Evolutionary conservation across 768 basidiomycete genomes (phyloP).

Genomic region (Heimioporus sp.): DNA sequence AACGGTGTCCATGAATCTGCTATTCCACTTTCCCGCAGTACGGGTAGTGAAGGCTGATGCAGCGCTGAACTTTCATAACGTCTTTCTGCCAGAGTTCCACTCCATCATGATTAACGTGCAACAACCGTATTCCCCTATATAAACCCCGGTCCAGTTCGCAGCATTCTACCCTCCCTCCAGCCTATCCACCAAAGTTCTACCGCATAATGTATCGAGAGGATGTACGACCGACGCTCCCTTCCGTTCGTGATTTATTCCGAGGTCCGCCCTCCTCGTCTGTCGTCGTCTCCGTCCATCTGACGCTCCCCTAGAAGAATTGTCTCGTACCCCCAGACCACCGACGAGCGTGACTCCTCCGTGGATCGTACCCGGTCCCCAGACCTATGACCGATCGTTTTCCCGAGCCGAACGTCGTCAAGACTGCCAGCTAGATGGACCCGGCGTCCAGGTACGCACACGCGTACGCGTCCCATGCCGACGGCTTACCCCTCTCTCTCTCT

Average conservation of each 20-base stretch:
- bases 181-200: slow-evolving; percentile 20
- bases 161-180: slow-evolving; percentile 9
- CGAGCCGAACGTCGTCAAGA: slow-evolving; percentile 26
- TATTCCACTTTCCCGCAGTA: slow-evolving; percentile 20
- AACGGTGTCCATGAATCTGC: slow-evolving; percentile 27
- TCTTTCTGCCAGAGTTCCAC: slow-evolving; percentile 11
- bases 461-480: not conserved
- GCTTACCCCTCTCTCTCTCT: slow-evolving; percentile 3
- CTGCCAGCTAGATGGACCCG: slow-evolving; percentile 25
- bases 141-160: slow-evolving; percentile 10
- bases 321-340: slow-evolving; percentile 37
- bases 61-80: slow-evolving; percentile 23
- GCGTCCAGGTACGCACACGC: slow-evolving; percentile 26
- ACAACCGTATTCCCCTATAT: slow-evolving; percentile 23
- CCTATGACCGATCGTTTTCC: slow-evolving; percentile 22
- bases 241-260: slow-evolving; percentile 68
- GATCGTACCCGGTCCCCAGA: slow-evolving; percentile 42
- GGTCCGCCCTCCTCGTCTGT: slow-evolving; percentile 34
- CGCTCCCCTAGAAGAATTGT: slow-evolving; percentile 43
- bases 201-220: slow-evolving; percentile 23
- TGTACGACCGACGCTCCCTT: slow-evolving; percentile 60
- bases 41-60: slow-evolving; percentile 20
- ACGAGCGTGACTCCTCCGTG: slow-evolving; percentile 40
- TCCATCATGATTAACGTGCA: slow-evolving; percentile 29
- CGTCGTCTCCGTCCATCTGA: not conserved